Percentiles rank a stretch among this genome's conserved stretches.
phyloP scores from a whole-genome alignment of 305 asterid species.

The Petunia hybrid region DNA sequence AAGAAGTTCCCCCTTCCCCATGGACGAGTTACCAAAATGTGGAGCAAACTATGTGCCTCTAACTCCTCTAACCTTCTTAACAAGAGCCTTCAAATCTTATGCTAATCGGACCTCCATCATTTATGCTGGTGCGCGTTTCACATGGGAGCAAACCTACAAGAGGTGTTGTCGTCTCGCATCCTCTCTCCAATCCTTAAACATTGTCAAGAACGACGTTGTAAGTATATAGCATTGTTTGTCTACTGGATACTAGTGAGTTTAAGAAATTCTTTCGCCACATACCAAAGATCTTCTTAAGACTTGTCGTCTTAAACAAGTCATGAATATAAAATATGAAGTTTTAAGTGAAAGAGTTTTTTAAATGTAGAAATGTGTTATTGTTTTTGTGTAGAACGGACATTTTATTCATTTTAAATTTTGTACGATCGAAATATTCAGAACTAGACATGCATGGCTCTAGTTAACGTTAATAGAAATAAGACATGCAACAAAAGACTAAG shows the following conservation, averaged over 20 bases:
- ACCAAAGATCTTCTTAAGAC: too few species aligned
- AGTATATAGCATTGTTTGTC: conserved; percentile 17
- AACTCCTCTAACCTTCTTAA: conserved; percentile 46
- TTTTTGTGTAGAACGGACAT: too few species aligned
- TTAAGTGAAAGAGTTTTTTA: too few species aligned
- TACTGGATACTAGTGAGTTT: not conserved
- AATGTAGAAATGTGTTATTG: too few species aligned
- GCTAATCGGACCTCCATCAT: conserved; percentile 46
- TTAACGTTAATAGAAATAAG: too few species aligned
- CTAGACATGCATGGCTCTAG: too few species aligned
- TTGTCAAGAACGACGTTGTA: conserved; percentile 48
- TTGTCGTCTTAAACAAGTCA: too few species aligned
- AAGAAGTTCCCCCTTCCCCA: not conserved
- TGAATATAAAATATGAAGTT: too few species aligned
- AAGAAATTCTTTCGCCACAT: too few species aligned
- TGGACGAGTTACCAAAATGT: conserved; percentile 51
- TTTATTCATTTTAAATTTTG: too few species aligned
- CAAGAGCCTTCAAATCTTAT: conserved; percentile 47
- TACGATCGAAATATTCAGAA: too few species aligned
- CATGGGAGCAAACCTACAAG: conserved; percentile 49
- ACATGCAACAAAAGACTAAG: too few species aligned
- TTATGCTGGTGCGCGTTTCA: conserved; percentile 44
- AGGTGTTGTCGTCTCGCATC: conserved; percentile 55
- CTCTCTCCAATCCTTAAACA: conserved; percentile 44
- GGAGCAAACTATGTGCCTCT: conserved; percentile 48